These are phyloP conservation scores for Pisolithus orientalis DNA, from an alignment of 768 basidiomycete genomes.

Conservation along the genomic window DNA sequence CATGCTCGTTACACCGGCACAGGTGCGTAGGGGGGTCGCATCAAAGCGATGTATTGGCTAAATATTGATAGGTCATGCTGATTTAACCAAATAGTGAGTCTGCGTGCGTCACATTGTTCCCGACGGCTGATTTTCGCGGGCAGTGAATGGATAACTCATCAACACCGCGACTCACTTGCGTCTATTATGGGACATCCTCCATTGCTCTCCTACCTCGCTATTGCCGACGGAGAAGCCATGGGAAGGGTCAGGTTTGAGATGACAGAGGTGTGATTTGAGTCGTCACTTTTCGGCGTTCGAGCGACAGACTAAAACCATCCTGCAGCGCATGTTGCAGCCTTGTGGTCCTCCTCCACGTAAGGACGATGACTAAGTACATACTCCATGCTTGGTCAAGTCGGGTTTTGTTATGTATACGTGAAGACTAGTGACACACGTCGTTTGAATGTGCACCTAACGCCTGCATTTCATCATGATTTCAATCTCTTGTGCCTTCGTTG, in stretches of 20 bases:
- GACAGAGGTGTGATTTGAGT: slow-evolving; percentile 66
- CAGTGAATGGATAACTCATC: slow-evolving; percentile 97
- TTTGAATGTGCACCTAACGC: no score
- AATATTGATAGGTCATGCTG: slow-evolving; percentile 71
- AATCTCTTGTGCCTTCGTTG: no score
- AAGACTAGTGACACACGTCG: no score
- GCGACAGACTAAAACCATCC: slow-evolving; percentile 17
- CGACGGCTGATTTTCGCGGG: slow-evolving; percentile 10
- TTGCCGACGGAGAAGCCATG: slow-evolving; percentile 92
- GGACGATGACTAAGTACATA: slow-evolving; percentile 58
- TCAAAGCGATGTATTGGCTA: slow-evolving; percentile 5
- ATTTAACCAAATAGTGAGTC: slow-evolving; percentile 90
- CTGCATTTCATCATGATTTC: no score
- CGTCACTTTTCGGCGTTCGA: background rate
- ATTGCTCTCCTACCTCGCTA: slow-evolving; percentile 77
- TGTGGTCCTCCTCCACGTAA: slow-evolving; percentile 89
- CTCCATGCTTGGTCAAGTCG: no score
- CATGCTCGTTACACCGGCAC: slow-evolving; percentile 96
- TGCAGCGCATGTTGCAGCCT: slow-evolving; percentile 87
- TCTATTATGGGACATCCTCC: slow-evolving; percentile 91
- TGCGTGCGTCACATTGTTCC: background rate
- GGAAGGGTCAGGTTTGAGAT: slow-evolving; percentile 90
- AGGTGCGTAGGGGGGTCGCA: slow-evolving; percentile 42
- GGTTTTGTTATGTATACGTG: no score
- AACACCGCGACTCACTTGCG: slow-evolving; percentile 91